Percentiles rank a stretch among this genome's conserved stretches.
These are phyloP conservation scores for Rhodosporidiobolus odoratus DNA, from an alignment of 768 basidiomycete species.

Conservation along the genomic window DNA sequence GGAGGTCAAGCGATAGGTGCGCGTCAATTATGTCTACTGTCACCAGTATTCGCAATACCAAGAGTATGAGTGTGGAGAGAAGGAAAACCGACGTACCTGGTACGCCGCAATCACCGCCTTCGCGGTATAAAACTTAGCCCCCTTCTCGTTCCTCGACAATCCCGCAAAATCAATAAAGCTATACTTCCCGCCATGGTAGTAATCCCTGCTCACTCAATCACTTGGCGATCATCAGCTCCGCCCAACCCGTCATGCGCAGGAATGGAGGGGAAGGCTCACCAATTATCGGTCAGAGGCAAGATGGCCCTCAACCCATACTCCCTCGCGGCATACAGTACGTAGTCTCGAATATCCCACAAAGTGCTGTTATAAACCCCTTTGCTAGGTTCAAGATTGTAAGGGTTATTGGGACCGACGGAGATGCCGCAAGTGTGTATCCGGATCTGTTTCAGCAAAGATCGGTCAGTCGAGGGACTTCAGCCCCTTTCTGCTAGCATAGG, in stretches of 20 bases:
- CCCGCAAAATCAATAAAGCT: slow-evolving; percentile 30
- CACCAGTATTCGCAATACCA: neutral
- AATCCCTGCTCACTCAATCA: too few species aligned
- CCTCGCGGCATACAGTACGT: slow-evolving; percentile 22
- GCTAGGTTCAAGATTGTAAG: slow-evolving; percentile 40
- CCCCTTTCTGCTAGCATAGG: too few species aligned
- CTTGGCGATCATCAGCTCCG: too few species aligned
- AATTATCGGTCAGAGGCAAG: slow-evolving; percentile 32
- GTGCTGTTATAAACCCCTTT: slow-evolving; percentile 40
- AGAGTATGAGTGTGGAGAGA: neutral
- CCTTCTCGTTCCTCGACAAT: slow-evolving; percentile 20
- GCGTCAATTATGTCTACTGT: neutral
- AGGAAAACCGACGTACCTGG: neutral
- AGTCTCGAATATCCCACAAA: slow-evolving; percentile 17
- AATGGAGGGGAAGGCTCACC: neutral
- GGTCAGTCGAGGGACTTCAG: slow-evolving; percentile 24
- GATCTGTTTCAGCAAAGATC: neutral
- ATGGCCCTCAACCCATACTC: slow-evolving; percentile 38
- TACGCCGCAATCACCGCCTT: neutral
- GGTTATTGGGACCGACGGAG: slow-evolving; percentile 15
- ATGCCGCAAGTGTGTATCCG: neutral
- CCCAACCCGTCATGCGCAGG: neutral
- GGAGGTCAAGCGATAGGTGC: neutral
- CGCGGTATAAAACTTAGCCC: slow-evolving; percentile 35
- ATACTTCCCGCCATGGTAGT: slow-evolving; percentile 38